Evolutionary conservation across 139 green algal species (phyloP).

Genomic region (Chlamydomonas eustigma): DNA sequence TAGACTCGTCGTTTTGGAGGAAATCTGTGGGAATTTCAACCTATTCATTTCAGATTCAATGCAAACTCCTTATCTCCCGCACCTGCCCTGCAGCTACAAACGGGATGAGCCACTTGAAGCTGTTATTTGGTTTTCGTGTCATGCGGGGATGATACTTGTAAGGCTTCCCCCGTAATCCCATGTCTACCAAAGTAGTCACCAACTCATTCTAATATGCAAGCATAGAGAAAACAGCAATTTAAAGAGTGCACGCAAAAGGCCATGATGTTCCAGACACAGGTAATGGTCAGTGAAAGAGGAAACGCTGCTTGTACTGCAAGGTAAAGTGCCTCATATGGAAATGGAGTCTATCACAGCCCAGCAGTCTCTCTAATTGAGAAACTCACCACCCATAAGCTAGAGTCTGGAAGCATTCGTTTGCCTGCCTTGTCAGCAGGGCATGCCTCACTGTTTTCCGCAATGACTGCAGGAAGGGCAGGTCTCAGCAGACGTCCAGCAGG

Average conservation of each 20-base stretch:
- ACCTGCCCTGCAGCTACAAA: conserved; percentile 2
- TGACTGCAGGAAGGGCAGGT: conserved; percentile 3
- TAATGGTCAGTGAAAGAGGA: no score
- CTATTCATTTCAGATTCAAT: background rate
- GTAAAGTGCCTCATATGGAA: no score
- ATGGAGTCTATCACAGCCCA: background rate
- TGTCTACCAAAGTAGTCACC: background rate
- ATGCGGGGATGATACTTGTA: conserved; percentile 9
- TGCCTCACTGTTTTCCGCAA: conserved; percentile 12
- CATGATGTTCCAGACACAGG: no score
- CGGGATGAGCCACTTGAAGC: conserved; percentile 12
- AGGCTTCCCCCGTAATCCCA: background rate
- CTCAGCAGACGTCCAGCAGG: background rate
- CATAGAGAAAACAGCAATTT: no score
- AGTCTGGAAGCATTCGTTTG: conserved; percentile 12
- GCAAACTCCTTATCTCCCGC: background rate
- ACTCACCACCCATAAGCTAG: conserved; percentile 12
- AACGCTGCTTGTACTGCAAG: no score
- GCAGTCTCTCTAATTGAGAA: background rate
- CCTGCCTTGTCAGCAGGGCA: conserved; percentile 13
- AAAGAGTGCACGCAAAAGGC: no score
- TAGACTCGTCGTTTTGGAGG: no score
- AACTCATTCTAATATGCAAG: conserved; percentile 13
- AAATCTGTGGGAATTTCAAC: no score
- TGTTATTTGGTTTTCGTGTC: conserved; percentile 13